Evolutionary conservation across 2,329 filamentous ascomycete genomes (phyloP).

Genomic region (Tolypocladium nubicola): DNA sequence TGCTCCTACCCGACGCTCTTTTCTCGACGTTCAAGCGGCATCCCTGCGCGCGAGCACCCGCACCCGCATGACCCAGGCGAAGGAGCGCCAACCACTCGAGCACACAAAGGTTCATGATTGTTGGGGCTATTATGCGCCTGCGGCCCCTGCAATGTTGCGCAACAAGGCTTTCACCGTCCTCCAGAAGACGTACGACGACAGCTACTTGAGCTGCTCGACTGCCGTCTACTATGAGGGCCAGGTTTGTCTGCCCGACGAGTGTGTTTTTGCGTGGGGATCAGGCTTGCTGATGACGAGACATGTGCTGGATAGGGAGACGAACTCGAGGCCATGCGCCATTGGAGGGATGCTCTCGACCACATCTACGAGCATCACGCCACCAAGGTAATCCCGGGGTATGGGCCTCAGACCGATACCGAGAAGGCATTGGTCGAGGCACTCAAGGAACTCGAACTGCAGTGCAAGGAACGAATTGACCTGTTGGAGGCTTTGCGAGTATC

Average conservation of each 20-base stretch:
- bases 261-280: neutral
- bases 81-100: neutral
- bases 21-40: neutral
- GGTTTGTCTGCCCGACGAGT: slow-evolving; percentile 32
- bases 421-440: slow-evolving; percentile 72
- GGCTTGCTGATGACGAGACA: neutral
- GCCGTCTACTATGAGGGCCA: slow-evolving; percentile 93
- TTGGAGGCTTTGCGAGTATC: slow-evolving; percentile 68
- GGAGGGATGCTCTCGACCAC: slow-evolving; percentile 78
- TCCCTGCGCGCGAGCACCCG: neutral
- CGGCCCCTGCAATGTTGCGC: slow-evolving; percentile 36
- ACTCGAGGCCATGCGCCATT: slow-evolving; percentile 78
- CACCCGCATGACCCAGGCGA: neutral
- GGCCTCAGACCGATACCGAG: slow-evolving; percentile 71
- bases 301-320: slow-evolving; percentile 63
- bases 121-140: neutral
- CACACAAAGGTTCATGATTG: neutral
- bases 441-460: slow-evolving; percentile 75
- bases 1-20: neutral
- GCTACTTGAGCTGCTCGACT: slow-evolving; percentile 87
- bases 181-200: slow-evolving; percentile 97
- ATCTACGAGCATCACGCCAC: slow-evolving; percentile 81
- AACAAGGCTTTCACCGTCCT: slow-evolving; percentile 56
- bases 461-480: slow-evolving; percentile 84
- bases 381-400: slow-evolving; percentile 57